These are phyloP conservation scores for Macrocybe gigantea DNA, from an alignment of 768 basidiomycete species.

Conservation along the genomic window DNA sequence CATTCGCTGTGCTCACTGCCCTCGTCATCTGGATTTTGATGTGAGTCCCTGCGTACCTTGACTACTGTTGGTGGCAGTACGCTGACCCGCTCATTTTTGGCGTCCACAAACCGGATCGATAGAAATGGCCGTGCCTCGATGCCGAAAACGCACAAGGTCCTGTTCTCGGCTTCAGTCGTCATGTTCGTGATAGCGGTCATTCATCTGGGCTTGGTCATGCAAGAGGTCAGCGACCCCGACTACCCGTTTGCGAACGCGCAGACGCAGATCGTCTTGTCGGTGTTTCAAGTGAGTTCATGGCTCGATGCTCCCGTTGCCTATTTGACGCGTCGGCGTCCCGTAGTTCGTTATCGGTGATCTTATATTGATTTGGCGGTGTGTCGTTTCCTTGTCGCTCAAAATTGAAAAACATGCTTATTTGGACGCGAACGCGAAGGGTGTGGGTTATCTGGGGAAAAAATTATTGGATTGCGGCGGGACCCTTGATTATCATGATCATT, in stretches of 20 bases:
- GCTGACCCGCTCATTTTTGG: background rate
- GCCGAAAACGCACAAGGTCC: background rate
- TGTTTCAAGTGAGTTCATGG: background rate
- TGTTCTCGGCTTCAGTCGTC: background rate
- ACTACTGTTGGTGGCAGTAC: no score
- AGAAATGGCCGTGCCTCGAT: background rate
- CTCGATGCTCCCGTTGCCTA: background rate
- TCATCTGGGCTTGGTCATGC: slow-evolving; percentile 5
- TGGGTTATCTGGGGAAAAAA: slow-evolving; percentile 4
- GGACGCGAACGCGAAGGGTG: background rate
- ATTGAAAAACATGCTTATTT: background rate
- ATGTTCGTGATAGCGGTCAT: slow-evolving; percentile 1
- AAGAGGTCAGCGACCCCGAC: background rate
- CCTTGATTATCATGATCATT: slow-evolving; percentile 1
- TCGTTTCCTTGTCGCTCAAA: no score
- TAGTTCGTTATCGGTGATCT: slow-evolving; percentile 3
- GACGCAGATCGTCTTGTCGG: background rate
- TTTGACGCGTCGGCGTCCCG: background rate
- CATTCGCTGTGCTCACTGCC: background rate
- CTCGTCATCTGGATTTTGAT: slow-evolving; percentile 1
- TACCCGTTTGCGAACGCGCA: background rate
- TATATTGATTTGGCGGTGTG: slow-evolving; percentile 4
- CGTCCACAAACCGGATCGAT: background rate
- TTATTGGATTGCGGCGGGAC: slow-evolving; percentile 2
- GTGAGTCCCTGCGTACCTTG: background rate